These are phyloP conservation scores for Suillus subluteus DNA, from an alignment of 768 basidiomycete species.

Conservation along the genomic window DNA sequence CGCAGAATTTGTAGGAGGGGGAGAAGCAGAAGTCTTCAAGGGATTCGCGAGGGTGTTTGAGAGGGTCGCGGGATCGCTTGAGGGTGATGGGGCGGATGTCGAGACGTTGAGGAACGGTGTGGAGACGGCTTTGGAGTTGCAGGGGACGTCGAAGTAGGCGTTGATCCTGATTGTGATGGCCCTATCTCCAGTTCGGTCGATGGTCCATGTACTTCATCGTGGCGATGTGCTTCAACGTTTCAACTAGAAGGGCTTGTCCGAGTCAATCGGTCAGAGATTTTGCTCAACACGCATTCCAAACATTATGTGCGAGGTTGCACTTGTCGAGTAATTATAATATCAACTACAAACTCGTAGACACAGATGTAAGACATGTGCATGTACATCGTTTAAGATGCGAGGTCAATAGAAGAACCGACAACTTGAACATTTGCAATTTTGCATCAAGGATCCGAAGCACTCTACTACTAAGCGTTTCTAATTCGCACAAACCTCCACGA, in stretches of 20 bases:
- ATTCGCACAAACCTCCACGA: background rate
- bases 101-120: constrained; percentile 45
- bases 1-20: constrained; percentile 49
- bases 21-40: constrained; percentile 45
- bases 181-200: no score
- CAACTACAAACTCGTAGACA: no score
- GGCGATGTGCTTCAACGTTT: no score
- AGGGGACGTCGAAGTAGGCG: constrained; percentile 19
- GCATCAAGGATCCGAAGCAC: no score
- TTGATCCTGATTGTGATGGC: background rate
- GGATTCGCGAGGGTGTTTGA: constrained; percentile 48
- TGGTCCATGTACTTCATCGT: no score
- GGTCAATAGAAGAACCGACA: background rate
- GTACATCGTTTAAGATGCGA: no score
- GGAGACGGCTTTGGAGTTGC: constrained; percentile 38
- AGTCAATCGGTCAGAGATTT: background rate
- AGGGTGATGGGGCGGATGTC: constrained; percentile 39
- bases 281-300: background rate
- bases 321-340: no score
- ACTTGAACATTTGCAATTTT: no score
- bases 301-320: no score
- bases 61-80: constrained; percentile 40
- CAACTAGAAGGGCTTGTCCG: background rate
- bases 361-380: no score
- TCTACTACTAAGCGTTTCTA: background rate